Evolutionary conservation across 768 basidiomycete species (phyloP).

Genomic region (Lanmaoa pseudosensibilis): DNA sequence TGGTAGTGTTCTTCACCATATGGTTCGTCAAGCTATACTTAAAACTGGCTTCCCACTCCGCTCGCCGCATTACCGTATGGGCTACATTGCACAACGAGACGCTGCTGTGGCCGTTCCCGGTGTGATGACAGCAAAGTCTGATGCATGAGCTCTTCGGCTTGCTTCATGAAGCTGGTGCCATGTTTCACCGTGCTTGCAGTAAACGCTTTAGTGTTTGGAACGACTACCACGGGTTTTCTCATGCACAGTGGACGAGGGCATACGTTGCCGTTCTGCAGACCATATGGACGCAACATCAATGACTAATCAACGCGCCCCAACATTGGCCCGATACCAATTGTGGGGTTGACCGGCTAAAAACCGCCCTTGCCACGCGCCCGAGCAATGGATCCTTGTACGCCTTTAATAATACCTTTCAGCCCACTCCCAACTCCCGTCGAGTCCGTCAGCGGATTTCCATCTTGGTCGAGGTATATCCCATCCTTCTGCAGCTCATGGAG

Average conservation of each 20-base stretch:
- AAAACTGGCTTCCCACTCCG: conserved; percentile 36
- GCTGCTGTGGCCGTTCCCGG: not conserved
- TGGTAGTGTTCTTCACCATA: conserved; percentile 23
- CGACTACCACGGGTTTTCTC: conserved; percentile 1
- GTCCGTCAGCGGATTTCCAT: conserved; percentile 42
- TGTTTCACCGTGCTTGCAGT: not conserved
- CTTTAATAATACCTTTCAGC: conserved; percentile 41
- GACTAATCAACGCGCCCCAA: conserved; percentile 11
- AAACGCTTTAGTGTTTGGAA: not conserved
- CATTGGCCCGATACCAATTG: not conserved
- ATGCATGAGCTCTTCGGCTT: not conserved
- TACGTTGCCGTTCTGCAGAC: not conserved
- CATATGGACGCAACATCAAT: conserved; percentile 8
- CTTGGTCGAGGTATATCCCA: conserved; percentile 55
- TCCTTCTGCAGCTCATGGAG: conserved; percentile 47
- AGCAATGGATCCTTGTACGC: conserved; percentile 42
- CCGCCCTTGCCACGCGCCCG: conserved; percentile 44
- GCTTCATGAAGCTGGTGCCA: not conserved
- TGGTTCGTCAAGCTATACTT: conserved; percentile 34
- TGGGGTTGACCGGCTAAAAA: conserved; percentile 24
- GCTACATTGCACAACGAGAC: conserved; percentile 3
- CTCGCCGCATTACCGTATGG: conserved; percentile 16
- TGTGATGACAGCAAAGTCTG: not conserved
- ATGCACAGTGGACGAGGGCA: not conserved
- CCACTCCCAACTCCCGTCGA: conserved; percentile 41